Conservation (phyloP, 768 basidiomycete genomes). For the Nidularia pulvinata region DNA sequence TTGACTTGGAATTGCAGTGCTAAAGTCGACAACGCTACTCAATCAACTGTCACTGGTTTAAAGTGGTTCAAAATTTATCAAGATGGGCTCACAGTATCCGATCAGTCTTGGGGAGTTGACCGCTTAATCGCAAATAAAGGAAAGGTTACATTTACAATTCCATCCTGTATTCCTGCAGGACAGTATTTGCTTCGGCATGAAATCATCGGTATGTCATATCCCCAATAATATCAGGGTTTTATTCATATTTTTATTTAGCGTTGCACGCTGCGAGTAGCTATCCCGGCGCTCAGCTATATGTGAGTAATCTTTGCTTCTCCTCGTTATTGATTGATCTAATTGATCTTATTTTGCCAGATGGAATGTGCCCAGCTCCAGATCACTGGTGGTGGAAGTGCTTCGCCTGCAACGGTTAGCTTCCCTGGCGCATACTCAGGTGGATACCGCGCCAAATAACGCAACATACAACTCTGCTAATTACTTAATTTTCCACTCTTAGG, state of each 20-base stretch:
- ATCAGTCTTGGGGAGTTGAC: constrained; percentile 42
- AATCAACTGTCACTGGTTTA: constrained; percentile 43
- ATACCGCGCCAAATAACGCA: not conserved
- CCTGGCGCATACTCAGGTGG: constrained; percentile 43
- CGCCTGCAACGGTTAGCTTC: constrained; percentile 43
- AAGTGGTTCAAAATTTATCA: constrained; percentile 57
- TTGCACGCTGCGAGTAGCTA: constrained; percentile 42
- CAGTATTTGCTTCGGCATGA: constrained; percentile 50
- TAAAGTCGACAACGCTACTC: constrained; percentile 41
- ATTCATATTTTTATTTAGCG: constrained; percentile 18
- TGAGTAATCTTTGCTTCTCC: constrained; percentile 15
- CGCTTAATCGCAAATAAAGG: constrained; percentile 45
- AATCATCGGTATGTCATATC: constrained; percentile 38
- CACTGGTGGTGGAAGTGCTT: constrained; percentile 39
- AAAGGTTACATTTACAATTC: constrained; percentile 45
- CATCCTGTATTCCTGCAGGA: constrained; percentile 41
- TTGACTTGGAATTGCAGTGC: constrained; percentile 26
- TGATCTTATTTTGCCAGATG: constrained; percentile 23
- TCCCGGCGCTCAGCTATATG: constrained; percentile 57
- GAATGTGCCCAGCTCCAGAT: constrained; percentile 44
- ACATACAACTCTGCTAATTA: not conserved
- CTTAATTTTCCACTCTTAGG: constrained; percentile 12
- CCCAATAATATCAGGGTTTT: no score
- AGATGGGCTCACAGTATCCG: constrained; percentile 31
- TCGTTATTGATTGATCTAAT: not conserved